Evolutionary conservation across 2,329 filamentous ascomycete species (phyloP).

Genomic region (Malbranchea zuffiana): DNA sequence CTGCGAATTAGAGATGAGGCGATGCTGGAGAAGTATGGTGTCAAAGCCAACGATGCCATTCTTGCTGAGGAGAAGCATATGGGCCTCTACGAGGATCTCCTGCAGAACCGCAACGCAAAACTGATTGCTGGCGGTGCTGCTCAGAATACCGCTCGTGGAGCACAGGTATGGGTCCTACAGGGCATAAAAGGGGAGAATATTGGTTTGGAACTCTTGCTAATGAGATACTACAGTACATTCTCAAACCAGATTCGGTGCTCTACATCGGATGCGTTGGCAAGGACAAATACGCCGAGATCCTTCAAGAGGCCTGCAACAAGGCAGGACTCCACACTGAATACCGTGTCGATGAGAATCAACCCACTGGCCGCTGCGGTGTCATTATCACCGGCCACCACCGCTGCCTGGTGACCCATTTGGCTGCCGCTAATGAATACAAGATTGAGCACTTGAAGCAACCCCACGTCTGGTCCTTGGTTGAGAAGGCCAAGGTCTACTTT

Average conservation of each 20-base stretch:
- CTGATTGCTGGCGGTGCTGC: conserved; percentile 92
- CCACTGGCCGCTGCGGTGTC: conserved; percentile 89
- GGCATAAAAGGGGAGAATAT: background rate
- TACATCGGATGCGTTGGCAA: conserved; percentile 90
- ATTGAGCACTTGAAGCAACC: conserved; percentile 83
- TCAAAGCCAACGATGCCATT: conserved; percentile 96
- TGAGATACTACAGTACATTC: conserved; percentile 58
- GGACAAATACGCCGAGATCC: conserved; percentile 87
- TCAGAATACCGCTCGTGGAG: conserved; percentile 93
- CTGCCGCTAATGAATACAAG: conserved; percentile 94
- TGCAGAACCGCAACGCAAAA: conserved; percentile 85
- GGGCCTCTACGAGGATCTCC: conserved; percentile 81
- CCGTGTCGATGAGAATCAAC: conserved; percentile 70
- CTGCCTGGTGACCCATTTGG: conserved; percentile 87
- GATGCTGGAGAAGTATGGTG: conserved; percentile 79
- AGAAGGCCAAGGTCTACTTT: conserved; percentile 82
- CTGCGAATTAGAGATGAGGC: conserved; percentile 56
- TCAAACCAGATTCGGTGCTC: conserved; percentile 76
- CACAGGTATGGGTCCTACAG: conserved; percentile 46
- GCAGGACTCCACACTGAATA: conserved; percentile 91
- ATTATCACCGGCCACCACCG: conserved; percentile 96
- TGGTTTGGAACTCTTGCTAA: background rate
- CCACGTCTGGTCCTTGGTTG: conserved; percentile 81
- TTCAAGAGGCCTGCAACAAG: conserved; percentile 73
- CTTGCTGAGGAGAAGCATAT: conserved; percentile 87